phyloP scores from a whole-genome alignment of 768 basidiomycete species.

The Suillus lakei region DNA sequence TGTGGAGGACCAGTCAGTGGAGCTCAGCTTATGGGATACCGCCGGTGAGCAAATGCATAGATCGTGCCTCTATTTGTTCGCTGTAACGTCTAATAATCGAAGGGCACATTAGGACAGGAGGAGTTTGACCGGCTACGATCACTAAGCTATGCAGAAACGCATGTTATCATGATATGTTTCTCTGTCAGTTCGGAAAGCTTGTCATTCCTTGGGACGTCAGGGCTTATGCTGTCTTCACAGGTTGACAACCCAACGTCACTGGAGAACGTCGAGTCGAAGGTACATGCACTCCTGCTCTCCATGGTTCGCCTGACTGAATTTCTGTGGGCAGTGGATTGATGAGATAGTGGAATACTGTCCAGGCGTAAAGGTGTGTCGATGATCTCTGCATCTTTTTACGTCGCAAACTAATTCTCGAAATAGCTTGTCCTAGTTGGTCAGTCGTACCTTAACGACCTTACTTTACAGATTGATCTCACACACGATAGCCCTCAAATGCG shows the following conservation, averaged over 20 bases:
- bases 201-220: not conserved
- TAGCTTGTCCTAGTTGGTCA: constrained; percentile 89
- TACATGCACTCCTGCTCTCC: constrained; percentile 30
- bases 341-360: constrained; percentile 93
- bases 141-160: constrained; percentile 95
- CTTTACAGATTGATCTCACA: not conserved
- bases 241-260: constrained; percentile 95
- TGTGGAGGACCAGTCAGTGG: constrained; percentile 86
- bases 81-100: constrained; percentile 37
- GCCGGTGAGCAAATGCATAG: constrained; percentile 61
- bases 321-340: constrained; percentile 79
- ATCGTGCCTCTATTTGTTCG: constrained; percentile 6
- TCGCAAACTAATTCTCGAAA: constrained; percentile 12
- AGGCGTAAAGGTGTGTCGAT: constrained; percentile 80
- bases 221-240: constrained; percentile 38
- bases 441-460: constrained; percentile 33
- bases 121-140: constrained; percentile 94
- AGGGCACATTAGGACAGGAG: constrained; percentile 74
- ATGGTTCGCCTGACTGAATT: not conserved
- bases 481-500: constrained; percentile 86
- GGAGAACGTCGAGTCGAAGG: constrained; percentile 96
- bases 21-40: constrained; percentile 96
- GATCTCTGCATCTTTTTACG: constrained; percentile 9
- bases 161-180: constrained; percentile 96
- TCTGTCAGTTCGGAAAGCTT: constrained; percentile 58